A percentile compares a stretch with the other conserved stretches of the same genome.
phyloP scores from a whole-genome alignment of 441 rosid species.

The Theobroma grandiflorum region DNA sequence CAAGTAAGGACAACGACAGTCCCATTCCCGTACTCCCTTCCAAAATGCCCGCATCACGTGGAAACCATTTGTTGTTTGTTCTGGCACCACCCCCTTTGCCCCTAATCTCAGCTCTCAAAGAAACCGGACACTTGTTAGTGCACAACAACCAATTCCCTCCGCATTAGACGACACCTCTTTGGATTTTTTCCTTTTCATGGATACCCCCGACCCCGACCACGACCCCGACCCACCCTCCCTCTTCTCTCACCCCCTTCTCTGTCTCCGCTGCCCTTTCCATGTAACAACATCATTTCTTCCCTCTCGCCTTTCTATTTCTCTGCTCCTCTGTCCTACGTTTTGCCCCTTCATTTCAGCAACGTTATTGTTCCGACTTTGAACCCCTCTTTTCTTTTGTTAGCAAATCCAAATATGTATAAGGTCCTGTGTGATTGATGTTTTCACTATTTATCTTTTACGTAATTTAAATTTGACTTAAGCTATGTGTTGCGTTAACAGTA shows the following conservation, averaged over 20 bases:
- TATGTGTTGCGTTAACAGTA: no score
- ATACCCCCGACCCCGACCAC: conserved; percentile 14
- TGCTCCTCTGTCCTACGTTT: neutral
- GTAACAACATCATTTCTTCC: no score
- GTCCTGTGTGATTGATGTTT: no score
- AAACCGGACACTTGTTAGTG: no score
- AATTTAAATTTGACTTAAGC: no score
- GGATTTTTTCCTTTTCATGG: conserved; percentile 32
- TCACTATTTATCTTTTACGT: no score
- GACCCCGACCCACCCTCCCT: neutral
- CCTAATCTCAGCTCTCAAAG: conserved; percentile 19
- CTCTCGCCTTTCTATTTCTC: neutral
- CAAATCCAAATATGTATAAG: no score
- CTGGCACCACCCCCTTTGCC: conserved; percentile 23
- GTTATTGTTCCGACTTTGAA: no score
- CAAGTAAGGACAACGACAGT: conserved; percentile 77
- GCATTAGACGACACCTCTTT: conserved; percentile 27
- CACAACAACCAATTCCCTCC: conserved; percentile 22
- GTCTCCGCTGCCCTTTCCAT: no score
- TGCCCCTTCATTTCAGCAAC: neutral
- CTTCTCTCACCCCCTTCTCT: neutral
- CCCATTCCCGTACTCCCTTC: conserved; percentile 65
- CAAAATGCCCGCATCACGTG: conserved; percentile 84
- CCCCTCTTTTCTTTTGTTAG: no score
- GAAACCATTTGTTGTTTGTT: conserved; percentile 51